Percentiles rank a stretch among this genome's conserved stretches.
Evolutionary conservation across 805 yeast species (phyloP).

Genomic region (Limtongia smithiae): DNA sequence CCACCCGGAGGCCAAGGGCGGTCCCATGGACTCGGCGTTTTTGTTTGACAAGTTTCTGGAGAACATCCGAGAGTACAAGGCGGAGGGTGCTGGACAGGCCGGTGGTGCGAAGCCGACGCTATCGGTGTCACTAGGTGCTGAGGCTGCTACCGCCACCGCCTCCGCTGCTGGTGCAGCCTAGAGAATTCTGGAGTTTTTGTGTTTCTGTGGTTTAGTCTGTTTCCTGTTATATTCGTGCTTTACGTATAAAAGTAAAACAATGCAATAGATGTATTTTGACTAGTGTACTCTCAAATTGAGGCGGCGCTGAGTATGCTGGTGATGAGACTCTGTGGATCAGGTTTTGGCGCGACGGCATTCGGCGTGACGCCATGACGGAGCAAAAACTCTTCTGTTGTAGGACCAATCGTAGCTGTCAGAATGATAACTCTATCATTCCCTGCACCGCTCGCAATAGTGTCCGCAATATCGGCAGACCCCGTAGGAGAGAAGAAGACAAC

Average conservation of each 20-base stretch:
- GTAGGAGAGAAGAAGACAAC: slow-evolving; percentile 88
- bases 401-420: slow-evolving; percentile 95
- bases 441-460: slow-evolving; percentile 19
- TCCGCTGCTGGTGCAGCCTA: background rate
- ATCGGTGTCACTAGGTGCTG: no score
- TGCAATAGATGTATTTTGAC: no score
- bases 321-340: slow-evolving; percentile 51
- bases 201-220: background rate
- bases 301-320: background rate
- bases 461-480: slow-evolving; percentile 53
- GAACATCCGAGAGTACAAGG: slow-evolving; percentile 58
- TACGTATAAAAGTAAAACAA: no score
- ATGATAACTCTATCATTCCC: slow-evolving; percentile 43
- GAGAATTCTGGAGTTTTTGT: background rate
- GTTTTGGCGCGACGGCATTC: slow-evolving; percentile 63
- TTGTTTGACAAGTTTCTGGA: slow-evolving; percentile 86
- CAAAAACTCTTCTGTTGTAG: slow-evolving; percentile 73
- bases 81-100: slow-evolving; percentile 4
- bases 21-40: slow-evolving; percentile 90
- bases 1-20: slow-evolving; percentile 99
- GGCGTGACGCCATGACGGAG: slow-evolving; percentile 52
- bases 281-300: no score
- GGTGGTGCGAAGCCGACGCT: slow-evolving; percentile 4
- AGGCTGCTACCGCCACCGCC: no score
- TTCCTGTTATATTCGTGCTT: background rate